Evolutionary conservation across 139 green algal genomes (phyloP).

Genomic region (Pseudopediastrum boryanum): DNA sequence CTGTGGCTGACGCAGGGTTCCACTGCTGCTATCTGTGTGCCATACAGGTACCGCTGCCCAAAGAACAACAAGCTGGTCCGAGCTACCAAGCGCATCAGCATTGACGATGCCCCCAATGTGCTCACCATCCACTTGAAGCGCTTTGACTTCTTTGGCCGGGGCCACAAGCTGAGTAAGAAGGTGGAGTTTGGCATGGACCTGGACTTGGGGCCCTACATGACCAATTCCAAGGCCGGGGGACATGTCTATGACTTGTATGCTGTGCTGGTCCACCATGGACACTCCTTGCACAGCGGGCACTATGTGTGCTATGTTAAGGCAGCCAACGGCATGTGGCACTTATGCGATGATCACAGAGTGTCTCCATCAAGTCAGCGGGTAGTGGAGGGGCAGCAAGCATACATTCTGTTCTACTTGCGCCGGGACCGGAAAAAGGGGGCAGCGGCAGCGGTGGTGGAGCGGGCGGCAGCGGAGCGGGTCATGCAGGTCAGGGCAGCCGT

Average conservation of each 20-base stretch:
- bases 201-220: slow-evolving; percentile 83
- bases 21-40: no score
- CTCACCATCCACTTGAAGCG: slow-evolving; percentile 90
- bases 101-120: slow-evolving; percentile 83
- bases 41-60: slow-evolving; percentile 68
- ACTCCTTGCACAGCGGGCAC: slow-evolving; percentile 86
- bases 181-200: slow-evolving; percentile 82
- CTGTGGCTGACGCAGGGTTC: no score
- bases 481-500: background rate
- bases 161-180: slow-evolving; percentile 58
- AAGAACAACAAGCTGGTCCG: slow-evolving; percentile 79
- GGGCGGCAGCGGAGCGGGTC: background rate
- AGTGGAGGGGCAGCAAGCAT: slow-evolving; percentile 88
- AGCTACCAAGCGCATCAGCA: slow-evolving; percentile 81
- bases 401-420: slow-evolving; percentile 96
- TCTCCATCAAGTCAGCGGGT: slow-evolving; percentile 65
- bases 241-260: slow-evolving; percentile 84
- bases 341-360: slow-evolving; percentile 80
- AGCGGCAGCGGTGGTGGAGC: background rate
- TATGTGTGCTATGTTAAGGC: slow-evolving; percentile 90
- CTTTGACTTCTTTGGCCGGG: slow-evolving; percentile 79
- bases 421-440: slow-evolving; percentile 5
- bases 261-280: slow-evolving; percentile 90
- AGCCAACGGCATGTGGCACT: slow-evolving; percentile 82
- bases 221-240: slow-evolving; percentile 6